These are phyloP conservation scores for Anthostomella pinea DNA, from an alignment of 2,329 filamentous ascomycete genomes.

Conservation along the genomic window DNA sequence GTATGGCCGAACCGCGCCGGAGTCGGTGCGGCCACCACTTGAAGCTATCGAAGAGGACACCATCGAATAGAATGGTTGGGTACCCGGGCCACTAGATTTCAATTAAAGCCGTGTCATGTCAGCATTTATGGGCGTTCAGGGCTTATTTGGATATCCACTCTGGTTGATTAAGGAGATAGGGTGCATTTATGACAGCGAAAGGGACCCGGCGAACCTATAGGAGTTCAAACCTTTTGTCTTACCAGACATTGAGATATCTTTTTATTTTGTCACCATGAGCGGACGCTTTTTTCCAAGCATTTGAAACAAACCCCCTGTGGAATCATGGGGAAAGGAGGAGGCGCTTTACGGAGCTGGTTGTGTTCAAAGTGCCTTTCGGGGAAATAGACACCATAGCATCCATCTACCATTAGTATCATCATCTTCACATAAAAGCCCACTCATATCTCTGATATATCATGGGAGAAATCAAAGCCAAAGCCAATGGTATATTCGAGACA, in stretches of 20 bases:
- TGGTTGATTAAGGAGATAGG: too few species aligned
- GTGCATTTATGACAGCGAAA: background rate
- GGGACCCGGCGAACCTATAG: constrained; percentile 18
- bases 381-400: too few species aligned
- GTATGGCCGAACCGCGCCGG: constrained; percentile 53
- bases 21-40: constrained; percentile 51
- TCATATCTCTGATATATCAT: too few species aligned
- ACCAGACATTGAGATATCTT: constrained; percentile 1
- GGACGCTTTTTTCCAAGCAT: background rate
- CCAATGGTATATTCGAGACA: too few species aligned
- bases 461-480: too few species aligned
- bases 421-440: too few species aligned
- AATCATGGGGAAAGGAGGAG: background rate
- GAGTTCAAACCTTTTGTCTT: constrained; percentile 10
- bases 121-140: constrained; percentile 32
- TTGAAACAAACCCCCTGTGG: too few species aligned
- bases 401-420: too few species aligned
- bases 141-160: too few species aligned
- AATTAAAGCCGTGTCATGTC: constrained; percentile 3
- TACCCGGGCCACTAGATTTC: too few species aligned
- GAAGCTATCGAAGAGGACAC: constrained; percentile 53
- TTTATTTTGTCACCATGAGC: constrained; percentile 1
- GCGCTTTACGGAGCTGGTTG: background rate
- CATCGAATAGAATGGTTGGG: constrained; percentile 38
- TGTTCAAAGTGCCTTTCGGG: background rate